Base-by-base conservation (phyloP, 1,284 basidiomycete genomes). In the Taiwanofungus camphoratus region DNA sequence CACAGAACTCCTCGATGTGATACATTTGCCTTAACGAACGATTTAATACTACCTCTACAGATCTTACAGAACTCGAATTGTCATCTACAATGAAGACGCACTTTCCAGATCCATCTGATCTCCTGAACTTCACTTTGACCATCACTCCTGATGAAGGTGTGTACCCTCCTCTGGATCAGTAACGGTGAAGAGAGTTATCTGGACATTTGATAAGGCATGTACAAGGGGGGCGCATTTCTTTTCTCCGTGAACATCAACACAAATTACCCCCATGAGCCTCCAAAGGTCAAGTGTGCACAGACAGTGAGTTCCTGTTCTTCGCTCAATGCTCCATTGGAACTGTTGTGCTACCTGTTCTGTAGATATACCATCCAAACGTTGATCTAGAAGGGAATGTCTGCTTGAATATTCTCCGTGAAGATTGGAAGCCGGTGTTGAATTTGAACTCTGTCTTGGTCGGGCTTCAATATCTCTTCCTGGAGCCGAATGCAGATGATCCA, bases 311-410 rank as follows among this genome's bases (percentile, higher is more conserved):
- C 44, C 20, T 39, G 20, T 45, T 19, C 42, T 20, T 19, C 20
- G 22, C 39, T 30, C 26, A 29, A 29, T 29, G 8, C 8, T 29
- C n/a, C n/a, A 29, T 23, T 19, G 9, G 18, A n/a, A 22, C 26
- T 26, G 16, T 31, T 21, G 5, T 22, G 20, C 35, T 3, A 23
- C 2, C 29, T 21, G n/a, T 4, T 27, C n/a, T 33, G 3, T 52
- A 96, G 94, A 97, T 99, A 62, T 99, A 99, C 66, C 96, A 99
- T 64, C 96, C 96, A 2, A 99, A 99, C 60, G 84, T 99, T 36
- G 95, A 99, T 65, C 77, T 97, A 26, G 92, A 98, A 60, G 94
- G 94, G 39, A 97, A 97, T 55, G 92, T 98, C 29, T 95, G 92
- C 68, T 64, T 95, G 59, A 99, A 99, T 71, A 98, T 99, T 58